A percentile compares a stretch with the other conserved stretches of the same genome.
Conservation (phyloP, 2,329 filamentous ascomycete species). For the Neonectria ditissima region DNA sequence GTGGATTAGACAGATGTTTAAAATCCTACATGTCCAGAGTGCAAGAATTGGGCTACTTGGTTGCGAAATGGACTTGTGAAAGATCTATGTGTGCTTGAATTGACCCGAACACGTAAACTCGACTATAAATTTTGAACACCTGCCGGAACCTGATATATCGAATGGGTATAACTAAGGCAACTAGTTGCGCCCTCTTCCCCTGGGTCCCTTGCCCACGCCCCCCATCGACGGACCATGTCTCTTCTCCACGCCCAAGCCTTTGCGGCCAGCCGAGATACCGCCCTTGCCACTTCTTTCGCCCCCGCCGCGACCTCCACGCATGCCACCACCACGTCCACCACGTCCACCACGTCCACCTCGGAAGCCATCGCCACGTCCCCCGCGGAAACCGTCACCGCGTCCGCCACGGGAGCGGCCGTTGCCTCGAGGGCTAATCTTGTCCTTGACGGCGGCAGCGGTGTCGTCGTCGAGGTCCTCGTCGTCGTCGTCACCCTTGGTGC, state of each 20-base stretch:
- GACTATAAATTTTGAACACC: slow-evolving; percentile 36
- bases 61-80: neutral
- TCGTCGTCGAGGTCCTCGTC: slow-evolving; percentile 63
- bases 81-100: slow-evolving; percentile 25
- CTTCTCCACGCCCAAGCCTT: slow-evolving; percentile 64
- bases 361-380: slow-evolving; percentile 51
- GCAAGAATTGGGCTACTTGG: neutral
- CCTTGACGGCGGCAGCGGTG: slow-evolving; percentile 65
- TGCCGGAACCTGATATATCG: slow-evolving; percentile 42
- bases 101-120: slow-evolving; percentile 33
- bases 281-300: slow-evolving; percentile 60
- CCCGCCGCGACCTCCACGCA: slow-evolving; percentile 49
- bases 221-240: slow-evolving; percentile 54
- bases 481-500: slow-evolving; percentile 57
- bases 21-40: neutral
- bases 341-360: slow-evolving; percentile 58
- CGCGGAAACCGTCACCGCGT: slow-evolving; percentile 48
- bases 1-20: slow-evolving; percentile 28
- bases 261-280: slow-evolving; percentile 59
- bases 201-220: slow-evolving; percentile 57
- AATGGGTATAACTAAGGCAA: slow-evolving; percentile 46
- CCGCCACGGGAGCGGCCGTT: slow-evolving; percentile 47
- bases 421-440: slow-evolving; percentile 56
- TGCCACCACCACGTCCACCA: slow-evolving; percentile 47
- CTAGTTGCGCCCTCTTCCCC: slow-evolving; percentile 50